Evolutionary conservation across 257 asterid species (phyloP).

Genomic region (Orobanche coerulescens): DNA sequence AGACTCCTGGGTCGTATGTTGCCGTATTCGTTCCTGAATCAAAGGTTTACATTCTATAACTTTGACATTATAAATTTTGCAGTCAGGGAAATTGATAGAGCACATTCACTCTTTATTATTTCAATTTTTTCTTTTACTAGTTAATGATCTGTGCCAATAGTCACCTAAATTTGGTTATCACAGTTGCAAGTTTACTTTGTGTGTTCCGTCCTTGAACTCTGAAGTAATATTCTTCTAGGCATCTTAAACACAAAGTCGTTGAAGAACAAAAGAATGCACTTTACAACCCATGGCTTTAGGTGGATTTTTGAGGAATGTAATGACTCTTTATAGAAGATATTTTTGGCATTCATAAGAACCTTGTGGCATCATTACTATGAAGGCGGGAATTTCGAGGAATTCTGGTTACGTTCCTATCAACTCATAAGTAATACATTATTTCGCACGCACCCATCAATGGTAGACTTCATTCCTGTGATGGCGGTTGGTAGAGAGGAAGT

Average conservation of each 20-base stretch:
- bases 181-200: not conserved
- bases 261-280: not conserved
- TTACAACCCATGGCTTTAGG: not conserved
- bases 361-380: not conserved
- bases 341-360: not conserved
- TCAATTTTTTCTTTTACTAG: not conserved
- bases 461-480: too few species aligned
- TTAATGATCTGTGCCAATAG: not conserved
- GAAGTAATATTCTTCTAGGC: not conserved
- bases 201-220: not conserved
- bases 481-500: too few species aligned
- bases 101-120: not conserved
- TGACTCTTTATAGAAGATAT: not conserved
- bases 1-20: conserved; percentile 55
- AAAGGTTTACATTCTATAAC: conserved; percentile 42
- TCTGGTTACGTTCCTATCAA: too few species aligned
- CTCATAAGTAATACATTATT: too few species aligned
- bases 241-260: not conserved
- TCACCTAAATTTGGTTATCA: not conserved
- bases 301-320: conserved; percentile 7
- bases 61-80: conserved; percentile 5
- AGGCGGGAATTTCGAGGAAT: too few species aligned
- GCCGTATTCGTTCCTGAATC: conserved; percentile 91
- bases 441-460: too few species aligned
- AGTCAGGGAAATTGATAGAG: not conserved